Conservation (phyloP, 768 basidiomycete species). For the Xanthoconium purpureum region DNA sequence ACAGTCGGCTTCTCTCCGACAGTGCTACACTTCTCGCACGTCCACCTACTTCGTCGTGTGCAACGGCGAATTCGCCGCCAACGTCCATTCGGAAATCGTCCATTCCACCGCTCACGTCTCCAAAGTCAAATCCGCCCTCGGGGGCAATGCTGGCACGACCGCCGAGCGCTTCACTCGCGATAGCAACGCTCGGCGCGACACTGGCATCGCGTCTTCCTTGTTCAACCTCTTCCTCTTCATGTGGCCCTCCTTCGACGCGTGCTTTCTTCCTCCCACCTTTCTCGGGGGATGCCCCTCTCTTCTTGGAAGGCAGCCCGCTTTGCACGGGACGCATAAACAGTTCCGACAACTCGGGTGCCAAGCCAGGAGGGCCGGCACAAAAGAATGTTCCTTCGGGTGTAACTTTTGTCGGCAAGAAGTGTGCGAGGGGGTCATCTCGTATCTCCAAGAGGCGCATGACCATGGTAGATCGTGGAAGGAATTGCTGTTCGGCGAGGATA, state of each 20-base stretch:
- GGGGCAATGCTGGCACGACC: slow-evolving; percentile 52
- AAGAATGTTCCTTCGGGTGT: slow-evolving; percentile 72
- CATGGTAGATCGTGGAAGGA: slow-evolving; percentile 78
- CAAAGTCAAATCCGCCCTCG: slow-evolving; percentile 60
- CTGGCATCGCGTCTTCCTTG: slow-evolving; percentile 66
- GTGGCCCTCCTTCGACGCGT: slow-evolving; percentile 48
- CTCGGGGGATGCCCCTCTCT: slow-evolving; percentile 57
- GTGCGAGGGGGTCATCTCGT: slow-evolving; percentile 75
- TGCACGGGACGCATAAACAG: slow-evolving; percentile 80
- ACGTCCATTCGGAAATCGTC: slow-evolving; percentile 77
- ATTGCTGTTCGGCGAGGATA: slow-evolving; percentile 78
- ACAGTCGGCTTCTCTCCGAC: slow-evolving; percentile 59
- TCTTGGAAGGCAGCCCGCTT: slow-evolving; percentile 49
- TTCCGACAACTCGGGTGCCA: slow-evolving; percentile 76
- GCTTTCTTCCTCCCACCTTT: slow-evolving; percentile 58
- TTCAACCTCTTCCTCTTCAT: slow-evolving; percentile 61
- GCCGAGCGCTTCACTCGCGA: slow-evolving; percentile 55
- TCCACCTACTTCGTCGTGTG: slow-evolving; percentile 33
- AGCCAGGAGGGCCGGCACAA: slow-evolving; percentile 80
- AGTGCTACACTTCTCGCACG: slow-evolving; percentile 48
- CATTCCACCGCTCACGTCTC: slow-evolving; percentile 48
- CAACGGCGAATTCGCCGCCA: slow-evolving; percentile 42
- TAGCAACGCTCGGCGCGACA: slow-evolving; percentile 55
- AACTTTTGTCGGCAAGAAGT: slow-evolving; percentile 82
- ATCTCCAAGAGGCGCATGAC: slow-evolving; percentile 87